Evolutionary conservation across 164 flowering plant genomes (phyloP).

Genomic region (Amborella trichopoda): DNA sequence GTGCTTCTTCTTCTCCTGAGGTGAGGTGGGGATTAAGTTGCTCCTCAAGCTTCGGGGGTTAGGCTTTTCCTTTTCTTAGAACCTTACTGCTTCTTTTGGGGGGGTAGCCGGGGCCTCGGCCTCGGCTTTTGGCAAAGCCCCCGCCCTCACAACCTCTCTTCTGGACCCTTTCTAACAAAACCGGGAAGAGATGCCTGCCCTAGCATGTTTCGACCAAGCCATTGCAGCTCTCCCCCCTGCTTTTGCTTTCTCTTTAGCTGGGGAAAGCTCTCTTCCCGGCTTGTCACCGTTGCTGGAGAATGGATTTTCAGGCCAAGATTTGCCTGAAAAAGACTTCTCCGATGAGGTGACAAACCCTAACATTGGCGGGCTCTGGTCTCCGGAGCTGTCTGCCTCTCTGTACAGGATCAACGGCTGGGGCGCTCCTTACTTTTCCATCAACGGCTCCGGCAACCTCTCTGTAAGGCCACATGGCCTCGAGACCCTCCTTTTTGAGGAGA

Average conservation of each 20-base stretch:
- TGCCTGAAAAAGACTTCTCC: too few species aligned
- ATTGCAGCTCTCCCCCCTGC: constrained; percentile 31
- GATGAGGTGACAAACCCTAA: too few species aligned
- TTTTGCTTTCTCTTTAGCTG: constrained; percentile 46
- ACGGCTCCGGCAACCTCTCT: constrained; percentile 60
- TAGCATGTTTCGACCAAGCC: constrained; percentile 61
- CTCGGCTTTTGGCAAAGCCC: constrained; percentile 99
- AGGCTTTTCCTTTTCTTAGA: constrained; percentile 25
- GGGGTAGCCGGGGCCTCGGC: constrained; percentile 99
- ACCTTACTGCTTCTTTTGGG: constrained; percentile 74
- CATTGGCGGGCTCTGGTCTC: constrained; percentile 79
- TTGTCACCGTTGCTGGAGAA: too few species aligned
- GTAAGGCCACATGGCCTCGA: constrained; percentile 55
- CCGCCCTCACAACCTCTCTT: constrained; percentile 42
- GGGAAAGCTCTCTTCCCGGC: constrained; percentile 49
- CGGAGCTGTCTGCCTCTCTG: constrained; percentile 54
- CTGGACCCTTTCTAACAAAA: not conserved
- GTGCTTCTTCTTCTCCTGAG: constrained; percentile 34
- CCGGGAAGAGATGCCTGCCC: constrained; percentile 81
- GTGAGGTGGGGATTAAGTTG: constrained; percentile 43
- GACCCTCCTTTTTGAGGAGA: constrained; percentile 77
- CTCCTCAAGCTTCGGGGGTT: constrained; percentile 18
- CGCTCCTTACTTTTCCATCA: constrained; percentile 79
- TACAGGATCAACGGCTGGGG: constrained; percentile 84
- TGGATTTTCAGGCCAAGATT: too few species aligned